These are phyloP conservation scores for Mrakia blollopis DNA, from an alignment of 768 basidiomycete species.

Conservation along the genomic window DNA sequence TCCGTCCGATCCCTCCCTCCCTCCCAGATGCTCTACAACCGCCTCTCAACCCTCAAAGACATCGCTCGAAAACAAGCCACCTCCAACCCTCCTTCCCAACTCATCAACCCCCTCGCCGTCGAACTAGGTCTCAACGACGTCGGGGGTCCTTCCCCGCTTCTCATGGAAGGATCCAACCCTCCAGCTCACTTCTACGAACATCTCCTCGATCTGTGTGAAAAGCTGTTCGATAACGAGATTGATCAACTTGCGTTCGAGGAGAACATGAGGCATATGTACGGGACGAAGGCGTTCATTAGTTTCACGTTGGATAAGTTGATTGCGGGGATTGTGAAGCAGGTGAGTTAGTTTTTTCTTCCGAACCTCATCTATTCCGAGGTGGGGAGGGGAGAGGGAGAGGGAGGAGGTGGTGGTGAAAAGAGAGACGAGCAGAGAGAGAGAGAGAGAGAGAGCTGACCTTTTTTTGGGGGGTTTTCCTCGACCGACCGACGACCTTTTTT, in stretches of 20 bases:
- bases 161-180: constrained; percentile 46
- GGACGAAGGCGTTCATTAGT: constrained; percentile 71
- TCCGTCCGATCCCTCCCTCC: not conserved
- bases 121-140: constrained; percentile 76
- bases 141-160: constrained; percentile 38
- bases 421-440: no score
- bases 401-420: no score
- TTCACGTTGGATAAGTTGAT: constrained; percentile 94
- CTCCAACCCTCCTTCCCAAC: constrained; percentile 49
- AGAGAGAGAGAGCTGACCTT: no score
- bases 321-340: constrained; percentile 84
- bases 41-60: constrained; percentile 77
- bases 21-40: constrained; percentile 75
- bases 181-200: constrained; percentile 77
- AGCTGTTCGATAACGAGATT: constrained; percentile 85
- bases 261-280: constrained; percentile 72
- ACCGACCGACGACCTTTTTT: no score
- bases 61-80: constrained; percentile 64
- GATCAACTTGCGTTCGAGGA: constrained; percentile 92
- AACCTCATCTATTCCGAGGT: no score
- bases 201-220: constrained; percentile 83
- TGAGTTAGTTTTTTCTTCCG: no score
- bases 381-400: no score
- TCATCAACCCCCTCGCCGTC: constrained; percentile 74
- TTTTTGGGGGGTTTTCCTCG: no score